Base-by-base conservation (phyloP, 2,329 filamentous ascomycete species). In the Talaromyces piceae region DNA sequence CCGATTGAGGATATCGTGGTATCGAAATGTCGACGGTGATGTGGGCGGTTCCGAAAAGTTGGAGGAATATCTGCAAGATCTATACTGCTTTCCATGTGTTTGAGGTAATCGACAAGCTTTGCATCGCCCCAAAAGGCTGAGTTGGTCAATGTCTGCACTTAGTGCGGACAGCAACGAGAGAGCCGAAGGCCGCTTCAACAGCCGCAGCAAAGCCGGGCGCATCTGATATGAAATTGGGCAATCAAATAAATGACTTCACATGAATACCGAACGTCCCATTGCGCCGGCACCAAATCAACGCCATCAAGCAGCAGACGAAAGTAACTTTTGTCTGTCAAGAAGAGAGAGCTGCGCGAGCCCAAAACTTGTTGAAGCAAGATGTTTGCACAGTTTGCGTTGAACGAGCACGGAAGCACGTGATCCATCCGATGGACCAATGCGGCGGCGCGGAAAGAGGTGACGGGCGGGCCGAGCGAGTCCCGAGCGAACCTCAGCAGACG, bases 121-220 rank as follows among this genome's bases (percentile, higher is more conserved):
- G 49, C 66, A 67, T 58, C 53, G 59, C 20, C 57, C 56, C 30
- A 50, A 53, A 23, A 53, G 53, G 16, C 60, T 59, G 48, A 70
- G 55, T 51, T 67, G 62, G 20, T 68, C 66, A 39, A 70, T 62
- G 49, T 62, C 64, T 50, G 60, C 48, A 11, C 23, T 53, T 26
- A 71, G 58, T 41, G 59, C 58, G 54, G 66, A 61, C 54, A 71
- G 63, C 46, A 70, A 59, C 53, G 64, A 66, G 54, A 72, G 57
- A 55, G 69, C 62, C 56, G 69, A 70, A 56, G 67, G 67, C 60
- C 67, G 68, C 64, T 66, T 69, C 65, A 71, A 58, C 52, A 71
- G 58, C 63, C 67, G 66, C 61, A 69, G 64, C 63, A 72, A 63
- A 63, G 68, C 70, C 63, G 67, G 64, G 59, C 69, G 68, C 70